Conservation (phyloP, 2,329 filamentous ascomycete species). For the Colletotrichum sp. region DNA sequence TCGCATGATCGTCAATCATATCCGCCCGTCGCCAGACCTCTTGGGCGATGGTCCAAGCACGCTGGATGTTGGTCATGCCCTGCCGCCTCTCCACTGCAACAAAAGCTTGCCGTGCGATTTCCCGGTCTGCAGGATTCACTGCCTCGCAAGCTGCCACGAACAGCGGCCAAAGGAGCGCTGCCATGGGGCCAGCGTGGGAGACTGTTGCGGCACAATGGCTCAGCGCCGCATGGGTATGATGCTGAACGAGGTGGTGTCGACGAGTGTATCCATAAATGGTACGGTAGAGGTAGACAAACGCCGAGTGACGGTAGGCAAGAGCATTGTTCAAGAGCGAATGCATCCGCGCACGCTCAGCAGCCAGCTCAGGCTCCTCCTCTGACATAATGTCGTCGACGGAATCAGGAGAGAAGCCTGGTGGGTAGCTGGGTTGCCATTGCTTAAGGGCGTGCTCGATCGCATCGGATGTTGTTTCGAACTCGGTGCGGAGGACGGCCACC, state of each 20-base stretch:
- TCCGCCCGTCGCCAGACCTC: conserved; percentile 66
- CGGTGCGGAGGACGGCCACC: conserved; percentile 51
- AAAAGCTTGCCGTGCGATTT: conserved; percentile 57
- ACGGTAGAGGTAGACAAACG: conserved; percentile 63
- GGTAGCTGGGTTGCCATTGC: conserved; percentile 59
- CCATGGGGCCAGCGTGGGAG: conserved; percentile 62
- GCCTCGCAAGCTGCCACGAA: conserved; percentile 70
- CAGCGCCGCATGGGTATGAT: conserved; percentile 55
- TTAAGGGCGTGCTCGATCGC: conserved; percentile 61
- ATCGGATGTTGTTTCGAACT: conserved; percentile 55
- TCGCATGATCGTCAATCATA: conserved; percentile 28
- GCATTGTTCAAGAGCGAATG: conserved; percentile 64
- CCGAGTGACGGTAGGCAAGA: conserved; percentile 64
- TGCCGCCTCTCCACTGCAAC: conserved; percentile 59
- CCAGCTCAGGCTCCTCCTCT: conserved; percentile 27
- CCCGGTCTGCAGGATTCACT: conserved; percentile 51
- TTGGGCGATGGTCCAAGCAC: conserved; percentile 64
- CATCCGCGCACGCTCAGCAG: conserved; percentile 45
- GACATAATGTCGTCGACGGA: conserved; percentile 12
- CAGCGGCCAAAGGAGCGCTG: conserved; percentile 67
- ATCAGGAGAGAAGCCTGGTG: conserved; percentile 38
- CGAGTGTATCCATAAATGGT: conserved; percentile 55
- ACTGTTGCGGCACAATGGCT: conserved; percentile 61
- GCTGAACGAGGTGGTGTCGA: conserved; percentile 55
- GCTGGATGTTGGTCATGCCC: conserved; percentile 69